phyloP scores from a whole-genome alignment of 371 early-diverging fungal species.

The Smittium mucronatum region DNA sequence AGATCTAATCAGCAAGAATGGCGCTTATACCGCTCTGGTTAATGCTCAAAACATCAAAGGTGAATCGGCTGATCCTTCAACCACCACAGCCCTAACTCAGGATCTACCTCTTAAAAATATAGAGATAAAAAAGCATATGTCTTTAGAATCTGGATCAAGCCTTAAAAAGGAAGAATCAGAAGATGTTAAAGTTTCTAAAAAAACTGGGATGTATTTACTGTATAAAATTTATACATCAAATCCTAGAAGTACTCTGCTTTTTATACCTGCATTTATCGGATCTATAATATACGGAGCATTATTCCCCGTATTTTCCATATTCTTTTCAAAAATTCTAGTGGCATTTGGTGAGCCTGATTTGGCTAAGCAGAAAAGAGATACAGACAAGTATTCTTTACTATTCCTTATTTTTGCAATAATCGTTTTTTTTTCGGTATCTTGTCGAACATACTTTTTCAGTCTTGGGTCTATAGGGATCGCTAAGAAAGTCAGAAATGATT shows the following conservation, averaged over 20 bases:
- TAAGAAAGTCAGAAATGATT: constrained; percentile 39
- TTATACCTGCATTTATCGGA: constrained; percentile 8
- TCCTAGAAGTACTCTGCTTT: constrained; percentile 51
- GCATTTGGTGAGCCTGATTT: constrained; percentile 29
- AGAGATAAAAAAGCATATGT: no score
- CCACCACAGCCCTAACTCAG: not conserved
- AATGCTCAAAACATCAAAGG: constrained; percentile 23
- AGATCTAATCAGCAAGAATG: constrained; percentile 40
- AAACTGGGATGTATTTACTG: not conserved
- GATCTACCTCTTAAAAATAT: no score
- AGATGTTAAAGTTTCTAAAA: not conserved
- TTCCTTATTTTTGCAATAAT: constrained; percentile 51
- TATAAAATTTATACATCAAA: constrained; percentile 20
- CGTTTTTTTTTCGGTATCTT: constrained; percentile 33
- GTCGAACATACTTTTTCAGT: constrained; percentile 30
- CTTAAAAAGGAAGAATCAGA: not conserved
- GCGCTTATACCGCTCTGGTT: constrained; percentile 25
- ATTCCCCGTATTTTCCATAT: constrained; percentile 40
- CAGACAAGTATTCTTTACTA: constrained; percentile 60
- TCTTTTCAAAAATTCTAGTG: constrained; percentile 39
- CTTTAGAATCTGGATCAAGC: not conserved
- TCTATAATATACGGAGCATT: constrained; percentile 37
- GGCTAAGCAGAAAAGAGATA: constrained; percentile 32
- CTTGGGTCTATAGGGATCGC: constrained; percentile 43
- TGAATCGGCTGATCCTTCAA: not conserved